Conservation (phyloP, 1,284 basidiomycete species). For the Meira nashicola region DNA sequence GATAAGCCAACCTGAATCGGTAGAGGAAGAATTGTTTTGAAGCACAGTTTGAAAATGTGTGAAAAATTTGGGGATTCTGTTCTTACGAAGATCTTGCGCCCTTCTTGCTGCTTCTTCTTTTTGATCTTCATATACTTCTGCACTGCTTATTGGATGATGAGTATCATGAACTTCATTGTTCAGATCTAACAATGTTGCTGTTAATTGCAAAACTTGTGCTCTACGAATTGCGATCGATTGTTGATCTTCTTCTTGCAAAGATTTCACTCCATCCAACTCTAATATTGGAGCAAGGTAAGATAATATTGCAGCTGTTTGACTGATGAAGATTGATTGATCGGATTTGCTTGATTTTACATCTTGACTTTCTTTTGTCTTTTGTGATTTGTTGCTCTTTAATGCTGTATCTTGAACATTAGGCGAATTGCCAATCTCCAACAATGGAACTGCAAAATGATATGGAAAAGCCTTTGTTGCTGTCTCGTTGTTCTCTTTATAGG, state of each 20-base stretch:
- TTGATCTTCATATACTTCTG: slow-evolving; percentile 57
- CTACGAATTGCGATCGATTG: slow-evolving; percentile 19
- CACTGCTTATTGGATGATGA: slow-evolving; percentile 26
- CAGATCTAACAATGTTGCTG: slow-evolving; percentile 57
- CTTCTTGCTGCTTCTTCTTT: slow-evolving; percentile 52
- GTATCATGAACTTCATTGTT: slow-evolving; percentile 55
- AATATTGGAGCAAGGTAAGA: slow-evolving; percentile 56
- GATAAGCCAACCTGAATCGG: background rate
- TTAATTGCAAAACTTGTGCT: slow-evolving; percentile 55
- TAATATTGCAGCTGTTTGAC: slow-evolving; percentile 57
- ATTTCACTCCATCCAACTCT: slow-evolving; percentile 31
- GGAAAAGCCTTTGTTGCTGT: slow-evolving; percentile 19
- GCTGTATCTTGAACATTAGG: background rate
- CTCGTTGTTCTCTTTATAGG: slow-evolving; percentile 54
- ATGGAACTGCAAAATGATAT: slow-evolving; percentile 51
- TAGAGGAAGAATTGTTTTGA: slow-evolving; percentile 40
- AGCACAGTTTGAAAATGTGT: slow-evolving; percentile 49
- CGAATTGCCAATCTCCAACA: slow-evolving; percentile 31
- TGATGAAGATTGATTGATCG: slow-evolving; percentile 28
- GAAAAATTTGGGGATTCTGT: slow-evolving; percentile 59
- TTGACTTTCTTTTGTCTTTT: slow-evolving; percentile 9
- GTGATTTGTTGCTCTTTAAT: slow-evolving; percentile 6
- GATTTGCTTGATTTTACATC: slow-evolving; percentile 7
- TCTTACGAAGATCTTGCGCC: slow-evolving; percentile 55
- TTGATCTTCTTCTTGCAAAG: slow-evolving; percentile 11